Conservation (phyloP, 192 early-diverging fungal genomes). For the Coemansia asiatica region DNA sequence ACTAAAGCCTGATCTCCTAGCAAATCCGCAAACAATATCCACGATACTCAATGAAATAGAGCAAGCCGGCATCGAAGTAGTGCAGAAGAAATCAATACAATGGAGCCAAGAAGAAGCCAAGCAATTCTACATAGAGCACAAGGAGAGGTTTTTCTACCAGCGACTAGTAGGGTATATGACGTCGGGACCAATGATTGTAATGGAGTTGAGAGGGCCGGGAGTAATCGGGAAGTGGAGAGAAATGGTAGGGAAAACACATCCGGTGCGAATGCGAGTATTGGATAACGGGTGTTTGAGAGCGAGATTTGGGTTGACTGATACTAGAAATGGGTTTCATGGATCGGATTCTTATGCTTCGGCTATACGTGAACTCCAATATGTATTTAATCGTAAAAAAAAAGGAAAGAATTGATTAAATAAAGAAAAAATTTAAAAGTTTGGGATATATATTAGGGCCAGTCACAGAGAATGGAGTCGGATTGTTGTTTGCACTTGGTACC, state of each 20-base stretch:
- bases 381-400: conserved; percentile 54
- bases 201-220: conserved; percentile 60
- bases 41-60: conserved; percentile 55
- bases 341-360: conserved; percentile 66
- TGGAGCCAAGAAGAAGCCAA: conserved; percentile 62
- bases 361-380: conserved; percentile 58
- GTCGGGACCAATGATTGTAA: conserved; percentile 63
- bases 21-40: conserved; percentile 52
- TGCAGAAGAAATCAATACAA: conserved; percentile 41
- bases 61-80: conserved; percentile 40
- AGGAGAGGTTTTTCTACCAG: conserved; percentile 66
- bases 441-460: conserved; percentile 13
- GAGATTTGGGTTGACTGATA: conserved; percentile 70
- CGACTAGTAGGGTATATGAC: conserved; percentile 74
- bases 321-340: conserved; percentile 74
- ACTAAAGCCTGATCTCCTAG: conserved; percentile 72
- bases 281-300: conserved; percentile 60
- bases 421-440: background rate
- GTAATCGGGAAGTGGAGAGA: conserved; percentile 64
- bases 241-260: conserved; percentile 67
- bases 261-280: conserved; percentile 63
- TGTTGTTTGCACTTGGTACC: conserved; percentile 19
- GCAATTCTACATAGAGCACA: conserved; percentile 68
- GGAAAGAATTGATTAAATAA: conserved; percentile 1
- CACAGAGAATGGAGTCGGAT: conserved; percentile 19